phyloP scores from a whole-genome alignment of 768 basidiomycete genomes.

The Russula abietina region DNA sequence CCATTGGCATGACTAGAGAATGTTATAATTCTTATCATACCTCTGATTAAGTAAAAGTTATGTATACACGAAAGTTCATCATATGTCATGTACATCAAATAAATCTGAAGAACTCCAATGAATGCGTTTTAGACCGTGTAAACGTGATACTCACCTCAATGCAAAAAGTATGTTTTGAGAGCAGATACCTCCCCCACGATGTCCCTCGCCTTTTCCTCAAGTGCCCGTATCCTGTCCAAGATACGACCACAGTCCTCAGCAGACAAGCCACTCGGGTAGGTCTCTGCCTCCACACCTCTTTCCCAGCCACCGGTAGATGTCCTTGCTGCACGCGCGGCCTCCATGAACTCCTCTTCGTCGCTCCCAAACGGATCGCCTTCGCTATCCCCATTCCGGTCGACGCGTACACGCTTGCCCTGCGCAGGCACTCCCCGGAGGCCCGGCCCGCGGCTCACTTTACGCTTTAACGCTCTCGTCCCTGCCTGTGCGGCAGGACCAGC shows the following conservation, averaged over 20 bases:
- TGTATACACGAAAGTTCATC: constrained; percentile 22
- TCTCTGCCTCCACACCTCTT: constrained; percentile 9
- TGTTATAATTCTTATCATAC: constrained; percentile 15
- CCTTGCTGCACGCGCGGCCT: constrained; percentile 19
- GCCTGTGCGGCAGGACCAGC: constrained; percentile 16
- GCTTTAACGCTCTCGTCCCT: constrained; percentile 14
- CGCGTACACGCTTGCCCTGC: constrained; percentile 15
- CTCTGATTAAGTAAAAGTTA: constrained; percentile 20
- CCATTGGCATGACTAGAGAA: constrained; percentile 6
- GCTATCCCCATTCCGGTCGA: constrained; percentile 18
- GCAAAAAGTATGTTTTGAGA: constrained; percentile 21
- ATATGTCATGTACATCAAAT: constrained; percentile 18
- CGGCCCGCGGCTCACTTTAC: constrained; percentile 18
- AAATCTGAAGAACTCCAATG: neutral
- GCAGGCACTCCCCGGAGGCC: constrained; percentile 1
- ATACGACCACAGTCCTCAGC: constrained; percentile 16
- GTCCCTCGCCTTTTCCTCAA: constrained; percentile 22
- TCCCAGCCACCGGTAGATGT: constrained; percentile 7
- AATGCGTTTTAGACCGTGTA: neutral
- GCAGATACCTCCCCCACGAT: constrained; percentile 23
- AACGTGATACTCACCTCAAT: constrained; percentile 12
- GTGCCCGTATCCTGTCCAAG: constrained; percentile 18
- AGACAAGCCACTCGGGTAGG: constrained; percentile 8
- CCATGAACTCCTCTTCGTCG: constrained; percentile 22
- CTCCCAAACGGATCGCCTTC: constrained; percentile 21